A percentile compares a stretch with the other conserved stretches of the same genome.
phyloP scores from a whole-genome alignment of 1,284 basidiomycete genomes.

The Fomitopsis schrenkii region DNA sequence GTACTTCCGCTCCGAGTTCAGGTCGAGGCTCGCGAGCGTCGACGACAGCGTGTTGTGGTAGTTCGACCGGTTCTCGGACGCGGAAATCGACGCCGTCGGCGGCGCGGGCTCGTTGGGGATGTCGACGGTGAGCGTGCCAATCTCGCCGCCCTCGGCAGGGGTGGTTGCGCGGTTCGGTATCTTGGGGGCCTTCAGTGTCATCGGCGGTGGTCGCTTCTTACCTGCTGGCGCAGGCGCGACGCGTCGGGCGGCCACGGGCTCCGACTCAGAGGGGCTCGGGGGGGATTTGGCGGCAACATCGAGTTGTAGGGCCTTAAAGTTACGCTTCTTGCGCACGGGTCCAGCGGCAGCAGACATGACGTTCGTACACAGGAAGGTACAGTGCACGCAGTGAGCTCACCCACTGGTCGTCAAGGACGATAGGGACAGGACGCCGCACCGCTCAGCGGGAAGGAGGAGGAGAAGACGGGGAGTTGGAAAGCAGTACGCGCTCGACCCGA shows the following conservation, averaged over 20 bases:
- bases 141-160: constrained; percentile 29
- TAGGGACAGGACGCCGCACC: not conserved
- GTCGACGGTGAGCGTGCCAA: constrained; percentile 34
- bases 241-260: constrained; percentile 38
- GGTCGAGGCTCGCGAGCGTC: constrained; percentile 69
- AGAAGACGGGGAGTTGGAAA: not conserved
- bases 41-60: constrained; percentile 72
- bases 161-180: constrained; percentile 39
- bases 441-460: not conserved
- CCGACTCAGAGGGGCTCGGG: constrained; percentile 31
- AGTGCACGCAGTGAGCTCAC: not conserved
- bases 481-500: not conserved
- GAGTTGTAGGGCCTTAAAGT: constrained; percentile 74
- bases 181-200: constrained; percentile 47
- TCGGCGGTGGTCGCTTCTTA: constrained; percentile 62
- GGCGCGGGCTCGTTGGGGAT: constrained; percentile 36
- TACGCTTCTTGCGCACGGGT: constrained; percentile 72
- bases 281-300: constrained; percentile 43
- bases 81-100: constrained; percentile 28
- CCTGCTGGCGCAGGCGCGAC: constrained; percentile 28
- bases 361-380: too few relatives aligned
- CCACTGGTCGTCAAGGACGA: not conserved
- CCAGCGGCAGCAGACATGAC: constrained; percentile 17
- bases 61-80: constrained; percentile 47
- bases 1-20: constrained; percentile 72